A percentile compares a stretch with the other conserved stretches of the same genome.
These are phyloP conservation scores for Leccinum uliginosum DNA, from an alignment of 768 basidiomycete genomes.

Conservation along the genomic window DNA sequence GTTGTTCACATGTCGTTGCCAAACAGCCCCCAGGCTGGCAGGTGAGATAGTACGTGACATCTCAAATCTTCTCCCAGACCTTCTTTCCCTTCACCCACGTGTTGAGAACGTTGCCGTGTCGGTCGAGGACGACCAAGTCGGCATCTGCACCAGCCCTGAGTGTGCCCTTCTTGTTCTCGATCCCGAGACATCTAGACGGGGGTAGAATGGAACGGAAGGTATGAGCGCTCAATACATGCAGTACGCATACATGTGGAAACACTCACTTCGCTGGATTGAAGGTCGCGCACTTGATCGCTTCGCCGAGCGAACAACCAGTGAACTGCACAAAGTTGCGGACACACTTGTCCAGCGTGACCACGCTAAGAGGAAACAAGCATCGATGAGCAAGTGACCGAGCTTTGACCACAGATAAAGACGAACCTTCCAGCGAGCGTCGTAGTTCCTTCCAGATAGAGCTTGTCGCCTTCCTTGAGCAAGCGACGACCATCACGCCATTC, in stretches of 20 bases:
- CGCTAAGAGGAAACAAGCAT: slow-evolving; percentile 37
- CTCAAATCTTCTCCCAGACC: slow-evolving; percentile 50
- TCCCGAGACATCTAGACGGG: slow-evolving; percentile 60
- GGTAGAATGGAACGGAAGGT: not conserved
- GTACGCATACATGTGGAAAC: not conserved
- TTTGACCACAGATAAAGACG: slow-evolving; percentile 10
- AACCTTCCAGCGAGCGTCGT: slow-evolving; percentile 87
- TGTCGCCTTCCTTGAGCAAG: slow-evolving; percentile 77
- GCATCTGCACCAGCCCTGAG: slow-evolving; percentile 81
- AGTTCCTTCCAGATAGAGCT: slow-evolving; percentile 79
- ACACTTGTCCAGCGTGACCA: slow-evolving; percentile 79
- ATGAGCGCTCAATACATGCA: not conserved
- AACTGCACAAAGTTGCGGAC: slow-evolving; percentile 82
- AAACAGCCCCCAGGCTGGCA: not conserved
- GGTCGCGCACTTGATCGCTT: slow-evolving; percentile 85
- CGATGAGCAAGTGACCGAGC: not conserved
- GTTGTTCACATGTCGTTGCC: not conserved
- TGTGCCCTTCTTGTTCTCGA: slow-evolving; percentile 76
- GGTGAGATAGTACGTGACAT: not conserved
- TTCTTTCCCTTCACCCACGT: slow-evolving; percentile 78
- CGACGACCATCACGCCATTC: slow-evolving; percentile 83
- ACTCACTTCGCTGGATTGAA: slow-evolving; percentile 76
- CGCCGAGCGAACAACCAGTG: slow-evolving; percentile 76
- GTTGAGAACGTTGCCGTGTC: slow-evolving; percentile 57
- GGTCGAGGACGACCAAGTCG: slow-evolving; percentile 75